Evolutionary conservation across 108 stramenopile species (phyloP).

Genomic region (Heterococcus sp.): DNA sequence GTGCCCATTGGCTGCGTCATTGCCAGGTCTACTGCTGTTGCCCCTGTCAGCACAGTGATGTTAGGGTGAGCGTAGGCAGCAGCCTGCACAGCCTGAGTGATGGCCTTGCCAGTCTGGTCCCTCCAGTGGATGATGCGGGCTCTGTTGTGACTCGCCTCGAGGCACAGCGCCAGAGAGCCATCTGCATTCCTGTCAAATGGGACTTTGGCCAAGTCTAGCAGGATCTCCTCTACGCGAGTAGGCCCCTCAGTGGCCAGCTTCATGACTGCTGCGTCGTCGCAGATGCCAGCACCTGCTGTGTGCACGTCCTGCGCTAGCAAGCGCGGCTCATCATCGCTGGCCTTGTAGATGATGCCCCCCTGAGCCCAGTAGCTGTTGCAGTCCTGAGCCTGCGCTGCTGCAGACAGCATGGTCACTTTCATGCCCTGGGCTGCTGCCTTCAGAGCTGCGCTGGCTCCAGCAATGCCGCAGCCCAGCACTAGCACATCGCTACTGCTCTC

Average conservation of each 20-base stretch:
- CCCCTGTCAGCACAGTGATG: constrained; percentile 70
- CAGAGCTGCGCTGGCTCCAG: constrained; percentile 38
- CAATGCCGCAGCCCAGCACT: constrained; percentile 45
- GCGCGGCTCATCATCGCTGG: constrained; percentile 54
- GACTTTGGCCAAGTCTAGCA: constrained; percentile 68
- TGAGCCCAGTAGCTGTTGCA: constrained; percentile 97
- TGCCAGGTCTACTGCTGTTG: constrained; percentile 80
- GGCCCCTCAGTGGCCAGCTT: constrained; percentile 86
- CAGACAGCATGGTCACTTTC: constrained; percentile 41
- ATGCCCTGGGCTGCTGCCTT: constrained; percentile 39
- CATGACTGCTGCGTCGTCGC: constrained; percentile 73
- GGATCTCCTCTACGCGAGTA: constrained; percentile 69
- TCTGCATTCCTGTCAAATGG: constrained; percentile 70
- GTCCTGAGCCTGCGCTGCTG: constrained; percentile 51
- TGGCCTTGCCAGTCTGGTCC: constrained; percentile 81
- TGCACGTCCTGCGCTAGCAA: constrained; percentile 74
- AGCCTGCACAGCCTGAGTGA: constrained; percentile 75
- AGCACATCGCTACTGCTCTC: constrained; percentile 30
- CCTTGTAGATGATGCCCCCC: constrained; percentile 86
- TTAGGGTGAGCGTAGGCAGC: constrained; percentile 75
- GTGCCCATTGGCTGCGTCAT: no score
- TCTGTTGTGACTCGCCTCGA: constrained; percentile 83
- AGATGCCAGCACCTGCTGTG: constrained; percentile 75
- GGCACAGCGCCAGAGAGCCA: constrained; percentile 46
- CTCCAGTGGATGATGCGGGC: constrained; percentile 82